Base-by-base conservation (phyloP, 2,329 filamentous ascomycete genomes). In the Botrytis paeoniae region DNA sequence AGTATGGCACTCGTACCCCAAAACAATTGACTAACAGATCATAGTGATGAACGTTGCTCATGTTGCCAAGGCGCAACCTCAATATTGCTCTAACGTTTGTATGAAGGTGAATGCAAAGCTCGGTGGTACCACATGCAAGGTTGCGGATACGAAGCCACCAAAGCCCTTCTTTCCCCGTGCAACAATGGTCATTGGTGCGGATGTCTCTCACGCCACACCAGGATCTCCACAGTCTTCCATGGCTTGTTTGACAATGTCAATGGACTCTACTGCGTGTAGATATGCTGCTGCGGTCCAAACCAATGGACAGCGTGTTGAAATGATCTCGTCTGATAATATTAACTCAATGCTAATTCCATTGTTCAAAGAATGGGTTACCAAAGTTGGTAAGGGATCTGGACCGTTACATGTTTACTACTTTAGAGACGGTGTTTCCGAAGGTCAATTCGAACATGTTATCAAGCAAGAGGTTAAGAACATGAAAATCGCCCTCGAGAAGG, bases 71-170 rank as follows among this genome's bases (percentile, higher is more conserved):
- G 89, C 88, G 25, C 89, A 92, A 35, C 87, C 87, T 0, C 96
- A 99, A 79, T 98, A 98, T 82, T 92, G 93, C 79, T 96, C 93
- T 1, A 99, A 99, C 75, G 94, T 99, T 0, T 88, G 90, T 76
- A 96, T 99, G 93, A 99, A 99, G 84, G 90, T 99, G 76, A 98
- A 99, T 78, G 92, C 93, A 5, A 99, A 99, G 84, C 87, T 99
- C 3, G 96, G 96, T 22, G 96, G 96, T 9, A 87, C 89, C 0
- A 98, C 94, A 1, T 90, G 83, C 74, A 69, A 85, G 73, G 73
- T 77, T 60, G 66, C 72, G 29, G 72, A 72, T 43, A 16, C n/a
- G 0, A 75, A 73, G 10, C 51, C 70, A 20, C 29, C 64, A 41
- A 75, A 66, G 78, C 80, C 29, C 4, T 85, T 85, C 75, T 87